phyloP scores from a whole-genome alignment of 2,329 filamentous ascomycete genomes.

The Epichloe typhina region DNA sequence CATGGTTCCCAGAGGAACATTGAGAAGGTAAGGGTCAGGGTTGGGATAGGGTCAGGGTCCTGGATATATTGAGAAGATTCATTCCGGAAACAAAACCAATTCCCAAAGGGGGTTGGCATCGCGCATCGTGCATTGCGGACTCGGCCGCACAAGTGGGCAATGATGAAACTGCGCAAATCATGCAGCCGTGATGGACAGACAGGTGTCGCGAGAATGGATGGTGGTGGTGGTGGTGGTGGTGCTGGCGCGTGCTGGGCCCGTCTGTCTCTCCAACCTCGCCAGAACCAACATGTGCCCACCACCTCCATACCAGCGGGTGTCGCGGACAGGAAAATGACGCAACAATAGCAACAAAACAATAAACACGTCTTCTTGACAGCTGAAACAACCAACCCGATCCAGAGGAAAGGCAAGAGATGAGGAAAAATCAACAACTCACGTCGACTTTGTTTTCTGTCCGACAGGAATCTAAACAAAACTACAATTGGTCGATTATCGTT shows the following conservation, averaged over 20 bases:
- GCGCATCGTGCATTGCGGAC: no score
- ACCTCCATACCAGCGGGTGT: constrained; percentile 4
- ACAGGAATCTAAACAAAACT: no score
- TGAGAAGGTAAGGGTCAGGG: not conserved
- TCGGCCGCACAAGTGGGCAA: no score
- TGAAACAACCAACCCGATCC: not conserved
- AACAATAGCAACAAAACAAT: constrained; percentile 1
- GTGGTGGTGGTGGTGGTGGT: not conserved
- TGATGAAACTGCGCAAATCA: no score
- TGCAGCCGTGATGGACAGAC: not conserved
- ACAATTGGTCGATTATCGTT: no score
- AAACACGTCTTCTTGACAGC: not conserved
- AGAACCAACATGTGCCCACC: not conserved
- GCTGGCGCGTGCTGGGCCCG: not conserved
- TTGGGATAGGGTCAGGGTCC: not conserved
- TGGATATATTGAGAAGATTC: not conserved
- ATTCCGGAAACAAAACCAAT: not conserved
- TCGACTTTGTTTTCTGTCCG: not conserved
- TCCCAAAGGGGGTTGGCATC: not conserved
- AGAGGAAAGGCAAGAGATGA: not conserved
- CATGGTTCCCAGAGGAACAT: not conserved
- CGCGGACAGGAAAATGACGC: constrained; percentile 3
- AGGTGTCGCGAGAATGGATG: not conserved
- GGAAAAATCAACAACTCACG: not conserved
- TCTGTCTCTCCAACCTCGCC: not conserved